Base-by-base conservation (phyloP, 2,329 filamentous ascomycete genomes). In the Orbilia brochopaga region DNA sequence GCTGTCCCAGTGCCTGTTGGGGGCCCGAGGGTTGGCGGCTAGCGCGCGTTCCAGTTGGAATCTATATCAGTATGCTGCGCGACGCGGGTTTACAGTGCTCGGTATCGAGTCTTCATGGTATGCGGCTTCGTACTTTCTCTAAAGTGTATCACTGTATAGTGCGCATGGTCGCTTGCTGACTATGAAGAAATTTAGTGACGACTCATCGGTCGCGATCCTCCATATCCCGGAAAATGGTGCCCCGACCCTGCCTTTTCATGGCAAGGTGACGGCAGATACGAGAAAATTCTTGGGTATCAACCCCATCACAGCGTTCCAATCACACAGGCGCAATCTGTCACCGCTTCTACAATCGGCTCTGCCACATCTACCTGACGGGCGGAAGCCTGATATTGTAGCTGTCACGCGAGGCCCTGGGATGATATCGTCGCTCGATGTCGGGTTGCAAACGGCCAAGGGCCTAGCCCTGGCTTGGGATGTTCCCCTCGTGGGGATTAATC, bases 351-450 rank as follows among this genome's bases (percentile, higher is more conserved):
- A 84, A 54, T 83, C 85, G 72, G 89, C 90, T 0, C 78, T 94
- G 11, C 75, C 78, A 1, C 78, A 80, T 35, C 82, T 94, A 1
- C 85, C 85, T 0, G 48, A 82, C 52, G 67, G 67, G 21, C 30
- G 63, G 50, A 59, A 79, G 74, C 91, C 91, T 0, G 90, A 97
- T 80, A 90, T 97, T 74, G 83, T 99, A n/a, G 86, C 90, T 5
- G 92, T 90, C 15, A 97, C 94, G 5, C 85, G 93, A 63, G 94
- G 94, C 0, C 94, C 94, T 0, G 94, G 94, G 19, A 96, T 97
- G 90, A 82, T 85, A 30, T 84, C 88, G 3, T 91, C 90, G 76
- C 83, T 99, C 30, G 84, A 87, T 19, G 87, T 88, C 15, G 94
- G 94, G 0, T 79, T 97, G 10, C 88, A 91, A 77, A 88, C 87